Base-by-base conservation (phyloP, 441 rosid genomes). In the Eruca vesicaria region DNA sequence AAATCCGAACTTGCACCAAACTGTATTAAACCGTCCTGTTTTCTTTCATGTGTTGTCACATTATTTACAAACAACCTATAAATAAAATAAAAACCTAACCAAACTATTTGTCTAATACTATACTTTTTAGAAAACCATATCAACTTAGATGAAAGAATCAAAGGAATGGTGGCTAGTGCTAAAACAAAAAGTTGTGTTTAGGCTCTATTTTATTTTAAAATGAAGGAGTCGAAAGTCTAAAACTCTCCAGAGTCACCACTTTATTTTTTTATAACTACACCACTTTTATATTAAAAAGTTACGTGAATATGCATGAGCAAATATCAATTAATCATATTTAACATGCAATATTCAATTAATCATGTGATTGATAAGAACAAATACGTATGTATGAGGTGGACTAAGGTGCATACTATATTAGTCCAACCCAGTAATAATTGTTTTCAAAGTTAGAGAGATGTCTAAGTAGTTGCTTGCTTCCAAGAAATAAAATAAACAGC, bases 401-500 rank as follows among this genome's bases (percentile, higher is more conserved):
- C n/a, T 28, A 28, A 36, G 52, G 0, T 18, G 58, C 38, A 5
- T 45, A 69, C 58, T 57, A 69, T 9, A 58, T 15, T 58, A 43
- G 59, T 60, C 66, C 74, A 52, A 35, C 53, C 1, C 3, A 72
- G n/a, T 52, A 63, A 63, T 35, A 61, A 68, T 50, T 68, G 28
- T 36, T 38, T 43, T 63, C 14, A 57, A 70, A 71, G 53, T 26
- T 57, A 8, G 31, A 65, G 64, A 77, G 58, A 57, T 71, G 71
- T 48, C 38, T 16, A 60, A 61, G 81, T 72, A 52, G 77, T 43
- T 43, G 50, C 3, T 76, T 76, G 76, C 81, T 72, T 78, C 69
- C 73, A 78, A 77, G 77, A 72, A 72, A 72, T 66, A 20, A 29
- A 66, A 5, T 72, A 66, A 60, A 72, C 74, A 78, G 63, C 74